These are phyloP conservation scores for Ramaria rubella DNA, from an alignment of 768 basidiomycete genomes.

Conservation along the genomic window DNA sequence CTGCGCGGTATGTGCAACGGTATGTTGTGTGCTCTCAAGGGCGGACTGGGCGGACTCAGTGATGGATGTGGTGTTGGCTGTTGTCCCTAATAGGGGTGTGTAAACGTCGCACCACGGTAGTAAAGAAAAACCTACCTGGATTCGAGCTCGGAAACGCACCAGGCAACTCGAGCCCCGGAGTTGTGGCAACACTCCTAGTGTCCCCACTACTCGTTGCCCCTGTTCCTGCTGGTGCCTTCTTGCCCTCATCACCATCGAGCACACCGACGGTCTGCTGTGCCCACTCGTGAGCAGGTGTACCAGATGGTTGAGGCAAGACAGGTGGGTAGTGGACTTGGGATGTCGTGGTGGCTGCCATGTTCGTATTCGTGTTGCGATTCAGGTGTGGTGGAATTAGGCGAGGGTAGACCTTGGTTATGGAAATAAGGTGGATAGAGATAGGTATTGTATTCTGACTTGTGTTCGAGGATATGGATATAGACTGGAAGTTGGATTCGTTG, in stretches of 20 bases:
- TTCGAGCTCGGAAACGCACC: neutral
- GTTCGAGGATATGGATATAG: too few relatives aligned
- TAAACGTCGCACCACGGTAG: too few relatives aligned
- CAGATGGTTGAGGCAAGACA: neutral
- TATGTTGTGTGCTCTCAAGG: neutral
- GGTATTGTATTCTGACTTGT: too few relatives aligned
- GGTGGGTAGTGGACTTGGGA: too few relatives aligned
- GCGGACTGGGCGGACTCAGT: neutral
- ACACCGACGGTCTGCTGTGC: neutral
- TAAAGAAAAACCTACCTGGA: neutral
- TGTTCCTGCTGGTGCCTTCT: neutral
- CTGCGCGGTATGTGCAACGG: neutral
- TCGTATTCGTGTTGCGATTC: too few relatives aligned
- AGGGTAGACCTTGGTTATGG: too few relatives aligned
- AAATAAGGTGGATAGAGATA: too few relatives aligned
- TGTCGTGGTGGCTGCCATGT: too few relatives aligned
- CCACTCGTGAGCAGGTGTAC: constrained; percentile 1
- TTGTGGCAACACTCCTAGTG: neutral
- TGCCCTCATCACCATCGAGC: neutral
- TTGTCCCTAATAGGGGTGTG: neutral
- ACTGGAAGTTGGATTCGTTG: too few relatives aligned
- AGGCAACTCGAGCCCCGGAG: neutral
- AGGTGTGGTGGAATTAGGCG: too few relatives aligned
- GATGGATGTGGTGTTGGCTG: neutral
- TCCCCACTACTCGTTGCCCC: neutral